Percentiles rank a stretch among this genome's conserved stretches.
phyloP scores from a whole-genome alignment of 345 rosid genomes.

The Eucalyptus polyanthemos region DNA sequence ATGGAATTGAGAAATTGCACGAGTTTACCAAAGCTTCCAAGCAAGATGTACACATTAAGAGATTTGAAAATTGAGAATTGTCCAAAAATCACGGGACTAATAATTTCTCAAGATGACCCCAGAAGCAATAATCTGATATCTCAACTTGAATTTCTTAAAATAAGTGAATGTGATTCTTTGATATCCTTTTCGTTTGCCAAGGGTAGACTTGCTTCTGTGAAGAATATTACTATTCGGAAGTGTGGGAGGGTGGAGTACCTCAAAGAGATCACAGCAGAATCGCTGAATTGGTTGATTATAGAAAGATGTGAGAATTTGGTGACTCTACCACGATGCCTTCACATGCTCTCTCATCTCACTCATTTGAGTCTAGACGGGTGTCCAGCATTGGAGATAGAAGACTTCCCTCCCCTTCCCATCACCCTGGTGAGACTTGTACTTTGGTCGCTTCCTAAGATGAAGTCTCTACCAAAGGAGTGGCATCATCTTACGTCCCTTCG shows the following conservation, averaged over 20 bases:
- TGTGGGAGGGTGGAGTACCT: too few relatives aligned
- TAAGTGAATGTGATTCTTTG: too few relatives aligned
- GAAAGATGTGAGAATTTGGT: too few relatives aligned
- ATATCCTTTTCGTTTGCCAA: accelerated
- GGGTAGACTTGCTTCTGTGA: too few relatives aligned
- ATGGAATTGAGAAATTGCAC: neutral
- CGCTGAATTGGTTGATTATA: accelerated
- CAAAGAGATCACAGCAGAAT: too few relatives aligned
- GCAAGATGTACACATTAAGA: neutral
- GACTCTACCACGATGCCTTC: too few relatives aligned
- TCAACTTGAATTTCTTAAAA: accelerated
- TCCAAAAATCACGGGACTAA: neutral
- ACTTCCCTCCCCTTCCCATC: too few relatives aligned
- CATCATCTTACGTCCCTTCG: too few relatives aligned
- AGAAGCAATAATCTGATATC: accelerated
- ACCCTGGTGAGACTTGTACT: accelerated
- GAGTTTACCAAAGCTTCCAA: neutral
- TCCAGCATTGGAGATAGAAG: too few relatives aligned
- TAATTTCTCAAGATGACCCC: neutral
- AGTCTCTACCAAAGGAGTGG: too few relatives aligned
- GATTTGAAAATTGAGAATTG: accelerated
- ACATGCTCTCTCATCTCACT: accelerated
- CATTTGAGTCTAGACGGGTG: accelerated
- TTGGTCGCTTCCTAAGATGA: accelerated
- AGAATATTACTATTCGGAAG: accelerated